phyloP scores from a whole-genome alignment of 2,329 filamentous ascomycete genomes.

The Botrytis tulipae region DNA sequence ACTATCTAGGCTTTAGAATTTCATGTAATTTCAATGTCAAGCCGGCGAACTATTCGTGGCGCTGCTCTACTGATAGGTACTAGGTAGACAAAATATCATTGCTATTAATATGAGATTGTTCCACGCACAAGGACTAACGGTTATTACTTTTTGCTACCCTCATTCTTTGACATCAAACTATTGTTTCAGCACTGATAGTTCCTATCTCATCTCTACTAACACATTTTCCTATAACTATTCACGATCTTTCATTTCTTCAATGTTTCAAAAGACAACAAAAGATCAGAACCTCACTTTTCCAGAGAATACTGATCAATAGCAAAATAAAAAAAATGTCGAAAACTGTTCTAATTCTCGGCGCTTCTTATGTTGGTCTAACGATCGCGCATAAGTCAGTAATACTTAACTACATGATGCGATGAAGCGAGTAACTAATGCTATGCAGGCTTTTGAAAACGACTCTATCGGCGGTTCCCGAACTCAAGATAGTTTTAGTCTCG shows the following conservation, averaged over 20 bases:
- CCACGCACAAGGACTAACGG: neutral
- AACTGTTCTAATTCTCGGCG: slow-evolving; percentile 52
- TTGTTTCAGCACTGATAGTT: slow-evolving; percentile 15
- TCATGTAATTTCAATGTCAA: neutral
- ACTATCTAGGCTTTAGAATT: neutral
- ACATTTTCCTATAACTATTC: neutral
- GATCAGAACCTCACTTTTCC: neutral
- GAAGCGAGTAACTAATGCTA: neutral
- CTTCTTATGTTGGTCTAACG: slow-evolving; percentile 52
- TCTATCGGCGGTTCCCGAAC: slow-evolving; percentile 38
- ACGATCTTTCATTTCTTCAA: neutral
- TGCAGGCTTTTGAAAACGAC: slow-evolving; percentile 48
- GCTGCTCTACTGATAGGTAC: neutral
- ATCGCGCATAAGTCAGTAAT: slow-evolving; percentile 48
- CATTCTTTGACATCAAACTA: slow-evolving; percentile 11
- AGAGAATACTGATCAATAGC: neutral
- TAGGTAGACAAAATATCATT: neutral
- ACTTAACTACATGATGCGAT: neutral
- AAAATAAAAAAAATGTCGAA: slow-evolving; percentile 31
- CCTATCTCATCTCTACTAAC: neutral
- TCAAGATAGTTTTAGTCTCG: slow-evolving; percentile 55
- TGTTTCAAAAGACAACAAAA: neutral
- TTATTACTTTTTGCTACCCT: slow-evolving; percentile 8
- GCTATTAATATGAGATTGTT: slow-evolving; percentile 3
- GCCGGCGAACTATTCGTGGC: neutral